Conservation (phyloP, 306 rosid species). For the Rosa rugosa region DNA sequence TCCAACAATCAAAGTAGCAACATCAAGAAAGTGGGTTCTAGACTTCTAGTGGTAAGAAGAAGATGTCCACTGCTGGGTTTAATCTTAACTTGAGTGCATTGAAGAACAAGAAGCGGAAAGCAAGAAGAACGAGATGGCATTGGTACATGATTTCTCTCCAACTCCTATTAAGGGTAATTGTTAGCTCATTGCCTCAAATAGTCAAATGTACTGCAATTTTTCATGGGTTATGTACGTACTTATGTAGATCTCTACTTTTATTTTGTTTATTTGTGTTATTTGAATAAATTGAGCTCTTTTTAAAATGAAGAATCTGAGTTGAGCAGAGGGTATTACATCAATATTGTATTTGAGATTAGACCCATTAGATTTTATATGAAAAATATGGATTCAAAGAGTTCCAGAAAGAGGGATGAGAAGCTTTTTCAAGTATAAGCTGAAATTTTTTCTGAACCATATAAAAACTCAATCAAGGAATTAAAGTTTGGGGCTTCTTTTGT, state of each 20-base stretch:
- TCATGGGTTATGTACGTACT: no score
- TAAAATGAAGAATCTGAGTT: not conserved
- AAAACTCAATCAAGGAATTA: no score
- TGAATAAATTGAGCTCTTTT: not conserved
- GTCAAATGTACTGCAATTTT: slow-evolving; percentile 47
- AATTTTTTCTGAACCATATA: no score
- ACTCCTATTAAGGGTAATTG: slow-evolving; percentile 47
- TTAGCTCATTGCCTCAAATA: slow-evolving; percentile 52
- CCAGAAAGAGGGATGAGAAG: not conserved
- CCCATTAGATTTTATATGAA: not conserved
- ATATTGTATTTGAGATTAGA: not conserved
- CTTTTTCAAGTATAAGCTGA: not conserved
- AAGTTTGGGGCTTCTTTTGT: no score
- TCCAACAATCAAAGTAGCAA: slow-evolving; percentile 32
- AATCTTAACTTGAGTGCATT: slow-evolving; percentile 37
- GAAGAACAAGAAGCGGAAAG: slow-evolving; percentile 37
- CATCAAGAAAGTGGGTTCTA: slow-evolving; percentile 32
- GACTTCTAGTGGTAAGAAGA: slow-evolving; percentile 53
- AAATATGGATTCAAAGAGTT: not conserved
- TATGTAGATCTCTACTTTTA: not conserved
- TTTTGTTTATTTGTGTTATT: not conserved
- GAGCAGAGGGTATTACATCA: not conserved
- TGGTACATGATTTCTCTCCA: slow-evolving; percentile 54
- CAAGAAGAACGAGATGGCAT: slow-evolving; percentile 36
- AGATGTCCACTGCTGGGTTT: slow-evolving; percentile 25